Evolutionary conservation across 352 stramenopile species (phyloP).

Genomic region (Phytopythium sindhum): DNA sequence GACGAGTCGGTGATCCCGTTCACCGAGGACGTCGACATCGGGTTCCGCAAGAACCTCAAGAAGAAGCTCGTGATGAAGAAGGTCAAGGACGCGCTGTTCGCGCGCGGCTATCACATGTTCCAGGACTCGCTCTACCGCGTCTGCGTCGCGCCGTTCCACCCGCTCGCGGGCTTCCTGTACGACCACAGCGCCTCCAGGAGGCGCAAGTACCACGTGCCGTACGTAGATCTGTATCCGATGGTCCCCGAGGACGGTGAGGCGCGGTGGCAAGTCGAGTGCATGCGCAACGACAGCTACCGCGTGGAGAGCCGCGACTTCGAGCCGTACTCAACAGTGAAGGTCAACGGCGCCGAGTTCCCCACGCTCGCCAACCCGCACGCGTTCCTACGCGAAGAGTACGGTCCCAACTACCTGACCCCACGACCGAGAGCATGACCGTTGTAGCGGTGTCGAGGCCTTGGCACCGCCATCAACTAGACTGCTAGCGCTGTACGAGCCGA

Average conservation of each 20-base stretch:
- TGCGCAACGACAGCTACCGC: slow-evolving; percentile 17
- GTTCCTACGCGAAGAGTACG: slow-evolving; percentile 47
- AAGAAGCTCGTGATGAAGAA: slow-evolving; percentile 7
- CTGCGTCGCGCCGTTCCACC: slow-evolving; percentile 29
- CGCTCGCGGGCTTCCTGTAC: slow-evolving; percentile 24
- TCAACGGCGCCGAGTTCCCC: slow-evolving; percentile 35
- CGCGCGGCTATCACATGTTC: slow-evolving; percentile 18
- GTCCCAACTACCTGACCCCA: slow-evolving; percentile 26
- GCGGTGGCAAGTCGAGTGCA: slow-evolving; percentile 16
- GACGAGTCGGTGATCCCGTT: slow-evolving; percentile 16
- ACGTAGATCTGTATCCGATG: slow-evolving; percentile 34
- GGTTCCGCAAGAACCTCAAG: slow-evolving; percentile 6
- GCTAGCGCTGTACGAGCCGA: too few species aligned
- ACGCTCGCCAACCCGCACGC: slow-evolving; percentile 38
- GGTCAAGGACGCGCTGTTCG: slow-evolving; percentile 9
- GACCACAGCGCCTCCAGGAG: slow-evolving; percentile 7
- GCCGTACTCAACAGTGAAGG: slow-evolving; percentile 25
- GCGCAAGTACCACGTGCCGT: slow-evolving; percentile 19
- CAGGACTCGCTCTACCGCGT: slow-evolving; percentile 18
- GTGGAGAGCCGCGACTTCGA: slow-evolving; percentile 15
- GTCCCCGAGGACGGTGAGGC: slow-evolving; percentile 10
- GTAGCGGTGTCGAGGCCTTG: neutral
- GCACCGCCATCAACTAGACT: neutral
- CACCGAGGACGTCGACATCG: slow-evolving; percentile 20
- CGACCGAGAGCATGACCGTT: slow-evolving; percentile 1